Conservation (phyloP, 2,329 filamentous ascomycete genomes). For the Nemania diffusa region DNA sequence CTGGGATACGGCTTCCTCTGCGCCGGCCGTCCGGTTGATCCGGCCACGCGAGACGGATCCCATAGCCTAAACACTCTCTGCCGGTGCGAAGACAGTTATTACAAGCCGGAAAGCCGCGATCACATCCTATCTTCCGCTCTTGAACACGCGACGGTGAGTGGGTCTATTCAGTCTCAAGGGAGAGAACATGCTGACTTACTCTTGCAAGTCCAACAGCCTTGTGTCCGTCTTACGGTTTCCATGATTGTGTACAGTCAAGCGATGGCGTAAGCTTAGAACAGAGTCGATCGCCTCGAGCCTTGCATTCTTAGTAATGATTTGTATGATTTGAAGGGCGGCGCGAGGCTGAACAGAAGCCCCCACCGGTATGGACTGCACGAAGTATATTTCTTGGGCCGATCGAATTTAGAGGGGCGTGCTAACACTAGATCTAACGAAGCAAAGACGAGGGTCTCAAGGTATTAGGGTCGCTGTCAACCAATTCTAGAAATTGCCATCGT, state of each 20-base stretch:
- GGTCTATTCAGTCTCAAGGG: constrained; percentile 18
- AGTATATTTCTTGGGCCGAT: constrained; percentile 6
- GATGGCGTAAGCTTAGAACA: constrained; percentile 40
- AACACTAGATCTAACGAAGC: constrained; percentile 20
- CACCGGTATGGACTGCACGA: constrained; percentile 37
- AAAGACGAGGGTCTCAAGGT: constrained; percentile 14
- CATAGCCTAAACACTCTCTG: constrained; percentile 57
- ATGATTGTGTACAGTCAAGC: constrained; percentile 38
- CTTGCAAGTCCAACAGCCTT: constrained; percentile 58
- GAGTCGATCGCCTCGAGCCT: constrained; percentile 43
- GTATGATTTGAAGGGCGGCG: constrained; percentile 39
- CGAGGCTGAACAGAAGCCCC: constrained; percentile 43
- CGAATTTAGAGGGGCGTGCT: constrained; percentile 21
- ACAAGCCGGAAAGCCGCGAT: constrained; percentile 56
- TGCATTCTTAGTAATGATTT: constrained; percentile 44
- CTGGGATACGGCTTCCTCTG: constrained; percentile 45
- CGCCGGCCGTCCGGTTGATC: constrained; percentile 59
- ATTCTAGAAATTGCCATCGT: constrained; percentile 43
- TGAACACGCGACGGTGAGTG: constrained; percentile 33
- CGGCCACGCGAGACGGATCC: constrained; percentile 59
- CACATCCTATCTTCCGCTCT: constrained; percentile 62
- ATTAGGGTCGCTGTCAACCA: constrained; percentile 30
- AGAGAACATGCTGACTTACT: constrained; percentile 51
- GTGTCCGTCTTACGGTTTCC: constrained; percentile 49
- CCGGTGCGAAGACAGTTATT: constrained; percentile 56